Evolutionary conservation across 108 stramenopile species (phyloP).

Genomic region (Hondaea fermentalgiana): DNA sequence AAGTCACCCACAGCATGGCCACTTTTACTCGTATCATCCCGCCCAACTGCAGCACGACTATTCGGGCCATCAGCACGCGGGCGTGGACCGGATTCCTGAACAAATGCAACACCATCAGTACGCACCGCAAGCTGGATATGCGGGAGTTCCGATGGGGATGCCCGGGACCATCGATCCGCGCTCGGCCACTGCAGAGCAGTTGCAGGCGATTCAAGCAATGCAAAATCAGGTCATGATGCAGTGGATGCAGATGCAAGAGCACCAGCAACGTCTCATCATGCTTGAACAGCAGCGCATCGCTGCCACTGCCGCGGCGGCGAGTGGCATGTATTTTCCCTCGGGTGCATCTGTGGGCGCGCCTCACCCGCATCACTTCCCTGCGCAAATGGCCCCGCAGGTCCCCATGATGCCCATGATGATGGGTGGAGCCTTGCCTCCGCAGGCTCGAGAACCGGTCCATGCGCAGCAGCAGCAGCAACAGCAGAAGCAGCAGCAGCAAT

Average conservation of each 20-base stretch:
- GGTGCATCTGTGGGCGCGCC: too few relatives aligned
- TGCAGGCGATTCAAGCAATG: not conserved
- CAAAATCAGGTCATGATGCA: not conserved
- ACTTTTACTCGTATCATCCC: too few relatives aligned
- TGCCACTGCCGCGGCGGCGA: not conserved
- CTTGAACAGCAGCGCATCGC: not conserved
- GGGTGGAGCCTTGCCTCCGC: not conserved
- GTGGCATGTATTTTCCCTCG: not conserved
- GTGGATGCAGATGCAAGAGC: constrained; percentile 10
- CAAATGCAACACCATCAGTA: too few relatives aligned
- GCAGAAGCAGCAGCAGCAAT: not conserved
- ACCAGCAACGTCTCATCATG: not conserved
- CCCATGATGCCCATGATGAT: too few relatives aligned
- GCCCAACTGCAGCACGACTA: too few relatives aligned
- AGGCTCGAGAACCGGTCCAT: too few relatives aligned
- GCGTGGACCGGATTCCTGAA: too few relatives aligned
- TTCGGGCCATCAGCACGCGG: too few relatives aligned
- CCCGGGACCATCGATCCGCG: not conserved
- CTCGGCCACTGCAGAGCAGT: not conserved
- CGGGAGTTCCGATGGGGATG: not conserved
- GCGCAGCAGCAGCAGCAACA: not conserved
- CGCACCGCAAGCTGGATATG: not conserved
- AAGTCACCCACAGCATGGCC: too few relatives aligned
- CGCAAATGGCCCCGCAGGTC: too few relatives aligned
- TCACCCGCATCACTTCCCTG: not conserved